These are phyloP conservation scores for Ampelomyces quisqualis DNA, from an alignment of 2,329 filamentous ascomycete species.

Conservation along the genomic window DNA sequence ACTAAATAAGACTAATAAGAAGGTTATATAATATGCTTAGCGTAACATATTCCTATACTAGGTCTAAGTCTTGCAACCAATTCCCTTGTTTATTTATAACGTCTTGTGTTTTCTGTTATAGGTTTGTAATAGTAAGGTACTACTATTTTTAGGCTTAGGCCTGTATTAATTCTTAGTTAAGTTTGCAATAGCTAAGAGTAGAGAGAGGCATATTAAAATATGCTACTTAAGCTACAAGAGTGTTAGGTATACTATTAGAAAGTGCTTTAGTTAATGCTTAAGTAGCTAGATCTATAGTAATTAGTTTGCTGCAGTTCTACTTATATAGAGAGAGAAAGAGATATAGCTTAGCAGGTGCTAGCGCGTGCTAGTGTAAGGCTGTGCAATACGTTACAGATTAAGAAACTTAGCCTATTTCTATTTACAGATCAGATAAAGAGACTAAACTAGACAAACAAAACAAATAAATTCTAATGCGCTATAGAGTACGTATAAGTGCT, in stretches of 20 bases:
- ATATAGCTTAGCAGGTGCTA: too few species aligned
- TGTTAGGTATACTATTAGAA: constrained; percentile 2
- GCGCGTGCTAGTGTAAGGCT: neutral
- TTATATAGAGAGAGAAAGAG: too few species aligned
- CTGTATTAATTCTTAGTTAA: constrained; percentile 13
- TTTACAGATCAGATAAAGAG: neutral
- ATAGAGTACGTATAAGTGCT: constrained; percentile 1
- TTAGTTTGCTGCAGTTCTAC: neutral
- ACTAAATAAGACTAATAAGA: too few species aligned
- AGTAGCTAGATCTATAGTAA: constrained; percentile 7
- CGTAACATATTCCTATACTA: too few species aligned
- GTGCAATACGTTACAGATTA: neutral
- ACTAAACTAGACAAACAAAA: constrained; percentile 2
- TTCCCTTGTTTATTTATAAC: too few species aligned
- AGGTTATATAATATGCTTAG: too few species aligned
- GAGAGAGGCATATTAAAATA: constrained; percentile 17
- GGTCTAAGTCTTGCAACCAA: too few species aligned
- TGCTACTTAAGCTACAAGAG: constrained; percentile 3
- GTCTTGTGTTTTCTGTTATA: too few species aligned
- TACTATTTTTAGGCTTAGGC: constrained; percentile 28
- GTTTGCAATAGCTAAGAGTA: constrained; percentile 26
- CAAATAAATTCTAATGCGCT: neutral
- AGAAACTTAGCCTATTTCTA: neutral
- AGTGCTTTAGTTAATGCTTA: constrained; percentile 12
- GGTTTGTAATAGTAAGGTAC: too few species aligned